phyloP scores from a whole-genome alignment of 1,284 basidiomycete species.

The Ustilago tritici region DNA sequence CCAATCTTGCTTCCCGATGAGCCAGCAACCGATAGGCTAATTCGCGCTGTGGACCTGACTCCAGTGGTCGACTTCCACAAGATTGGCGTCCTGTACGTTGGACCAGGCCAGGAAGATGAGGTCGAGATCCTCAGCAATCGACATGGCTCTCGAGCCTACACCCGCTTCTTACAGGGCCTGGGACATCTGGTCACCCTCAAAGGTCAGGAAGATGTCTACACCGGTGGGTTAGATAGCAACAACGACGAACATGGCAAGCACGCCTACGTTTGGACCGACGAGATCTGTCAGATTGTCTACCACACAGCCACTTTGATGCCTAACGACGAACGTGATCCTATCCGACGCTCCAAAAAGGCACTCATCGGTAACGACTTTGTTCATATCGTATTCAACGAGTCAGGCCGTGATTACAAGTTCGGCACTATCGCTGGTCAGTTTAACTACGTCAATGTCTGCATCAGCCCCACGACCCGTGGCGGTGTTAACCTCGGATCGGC shows the following conservation, averaged over 20 bases:
- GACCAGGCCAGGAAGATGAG: slow-evolving; percentile 87
- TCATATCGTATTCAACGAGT: slow-evolving; percentile 89
- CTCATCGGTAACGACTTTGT: slow-evolving; percentile 70
- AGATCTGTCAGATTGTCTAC: slow-evolving; percentile 93
- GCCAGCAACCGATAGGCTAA: slow-evolving; percentile 75
- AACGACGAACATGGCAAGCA: slow-evolving; percentile 78
- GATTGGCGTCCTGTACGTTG: slow-evolving; percentile 95
- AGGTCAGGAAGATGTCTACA: slow-evolving; percentile 85
- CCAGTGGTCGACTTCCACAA: slow-evolving; percentile 98
- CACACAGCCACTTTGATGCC: slow-evolving; percentile 99
- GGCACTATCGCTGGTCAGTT: slow-evolving; percentile 92
- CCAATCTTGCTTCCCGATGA: slow-evolving; percentile 72
- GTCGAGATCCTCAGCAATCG: slow-evolving; percentile 88
- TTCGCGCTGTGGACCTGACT: slow-evolving; percentile 82
- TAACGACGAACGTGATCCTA: slow-evolving; percentile 59
- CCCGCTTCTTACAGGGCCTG: slow-evolving; percentile 88
- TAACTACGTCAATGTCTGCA: slow-evolving; percentile 97
- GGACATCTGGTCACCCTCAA: slow-evolving; percentile 90
- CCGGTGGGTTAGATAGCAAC: slow-evolving; percentile 87
- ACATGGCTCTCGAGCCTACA: slow-evolving; percentile 93
- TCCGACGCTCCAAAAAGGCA: slow-evolving; percentile 61
- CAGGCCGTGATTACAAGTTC: slow-evolving; percentile 77
- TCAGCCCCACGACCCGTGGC: slow-evolving; percentile 71
- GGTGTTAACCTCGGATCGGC: slow-evolving; percentile 62
- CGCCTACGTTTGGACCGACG: slow-evolving; percentile 96